These are phyloP conservation scores for Dactylellina sp. DNA, from an alignment of 2,329 filamentous ascomycete genomes.

Conservation along the genomic window DNA sequence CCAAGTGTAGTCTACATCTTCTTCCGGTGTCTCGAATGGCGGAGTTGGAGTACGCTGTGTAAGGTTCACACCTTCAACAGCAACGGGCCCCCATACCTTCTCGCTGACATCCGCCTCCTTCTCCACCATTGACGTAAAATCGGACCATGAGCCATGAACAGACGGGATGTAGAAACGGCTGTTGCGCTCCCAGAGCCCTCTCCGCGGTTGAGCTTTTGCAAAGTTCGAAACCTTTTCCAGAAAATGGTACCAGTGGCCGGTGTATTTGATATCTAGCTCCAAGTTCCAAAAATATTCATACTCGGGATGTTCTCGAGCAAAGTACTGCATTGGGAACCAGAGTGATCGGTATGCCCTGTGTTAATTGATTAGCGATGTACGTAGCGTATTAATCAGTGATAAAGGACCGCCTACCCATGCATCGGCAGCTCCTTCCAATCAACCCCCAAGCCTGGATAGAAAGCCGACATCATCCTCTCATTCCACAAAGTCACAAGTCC, in stretches of 20 bases:
- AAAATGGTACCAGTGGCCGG: slow-evolving; percentile 83
- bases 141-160: slow-evolving; percentile 81
- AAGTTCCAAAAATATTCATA: slow-evolving; percentile 95
- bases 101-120: slow-evolving; percentile 66
- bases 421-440: slow-evolving; percentile 76
- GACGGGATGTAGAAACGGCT: slow-evolving; percentile 80
- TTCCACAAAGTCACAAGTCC: slow-evolving; percentile 93
- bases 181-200: slow-evolving; percentile 84
- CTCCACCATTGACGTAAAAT: slow-evolving; percentile 79
- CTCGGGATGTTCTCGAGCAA: slow-evolving; percentile 86
- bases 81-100: slow-evolving; percentile 82
- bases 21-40: slow-evolving; percentile 78
- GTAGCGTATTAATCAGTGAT: too few relatives aligned
- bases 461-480: slow-evolving; percentile 87
- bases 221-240: slow-evolving; percentile 77
- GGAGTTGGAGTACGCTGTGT: slow-evolving; percentile 76
- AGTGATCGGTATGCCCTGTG: slow-evolving; percentile 81
- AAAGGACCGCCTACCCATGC: slow-evolving; percentile 70
- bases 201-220: slow-evolving; percentile 79
- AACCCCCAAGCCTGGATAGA: slow-evolving; percentile 87
- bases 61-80: slow-evolving; percentile 73
- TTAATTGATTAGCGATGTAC: background rate
- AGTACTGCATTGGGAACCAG: slow-evolving; percentile 94
- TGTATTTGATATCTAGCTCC: slow-evolving; percentile 94
- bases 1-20: slow-evolving; percentile 81